Base-by-base conservation (phyloP, 371 early-diverging fungal genomes). In the Conidiobolus incongruus region DNA sequence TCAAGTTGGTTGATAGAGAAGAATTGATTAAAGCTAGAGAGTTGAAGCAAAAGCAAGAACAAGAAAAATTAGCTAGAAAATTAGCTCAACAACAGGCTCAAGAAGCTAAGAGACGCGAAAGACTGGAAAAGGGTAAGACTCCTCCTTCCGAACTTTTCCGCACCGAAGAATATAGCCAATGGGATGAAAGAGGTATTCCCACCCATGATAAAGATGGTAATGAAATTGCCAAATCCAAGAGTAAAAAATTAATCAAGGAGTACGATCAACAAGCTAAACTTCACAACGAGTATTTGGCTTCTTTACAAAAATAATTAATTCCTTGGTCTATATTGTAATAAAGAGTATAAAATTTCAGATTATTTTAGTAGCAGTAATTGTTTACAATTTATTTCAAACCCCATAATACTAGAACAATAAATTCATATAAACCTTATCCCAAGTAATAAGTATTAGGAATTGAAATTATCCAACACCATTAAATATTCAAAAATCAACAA, bases 101-200 rank as follows among this genome's bases (percentile, higher is more conserved):
- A 32, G 81, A 78, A 47, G 63, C 53, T 4, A 77, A 78, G 40
- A 67, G 74, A 17, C 54, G 62, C 39, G 81, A 76, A 52, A 63
- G 66, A 38, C 63, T 91, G 21, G 77, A 65, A 42, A 80, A 81
- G 55, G 88, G 87, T 37, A 70, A 68, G 48, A 42, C 71, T 3
- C 52, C 78, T 15, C 91, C 87, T 10, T 44, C 59, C 47, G 81
- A 81, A 2, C 63, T 92, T 71, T 93, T 93, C 61, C 62, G 60
- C 42, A 59, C 59, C 22, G 65, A 53, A 2, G 68, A 70, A 45
- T 93, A 70, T 60, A 69, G 76, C 1, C 62, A 66, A 40, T 88
- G 75, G 67, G 92, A 90, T 52, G 82, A 77, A 11, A 52, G 63
- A 37, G 94, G 94, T n/a, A 55, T 93, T 19, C 94, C 94, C 3